Evolutionary conservation across 1,284 basidiomycete genomes (phyloP).

Genomic region (Sporisorium sorghi): DNA sequence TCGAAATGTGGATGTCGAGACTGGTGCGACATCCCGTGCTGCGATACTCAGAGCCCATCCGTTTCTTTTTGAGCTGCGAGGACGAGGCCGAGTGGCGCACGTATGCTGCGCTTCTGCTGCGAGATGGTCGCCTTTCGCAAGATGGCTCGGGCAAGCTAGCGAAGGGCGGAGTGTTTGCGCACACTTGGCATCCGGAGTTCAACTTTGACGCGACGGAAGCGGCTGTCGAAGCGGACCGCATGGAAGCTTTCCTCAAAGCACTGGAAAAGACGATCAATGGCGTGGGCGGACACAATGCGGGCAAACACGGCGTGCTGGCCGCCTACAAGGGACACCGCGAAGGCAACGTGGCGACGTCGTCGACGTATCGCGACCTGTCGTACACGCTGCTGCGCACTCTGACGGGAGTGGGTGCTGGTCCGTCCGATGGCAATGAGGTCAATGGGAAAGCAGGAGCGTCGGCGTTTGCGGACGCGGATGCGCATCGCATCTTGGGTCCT

Average conservation of each 20-base stretch:
- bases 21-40: slow-evolving; percentile 82
- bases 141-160: no score
- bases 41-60: slow-evolving; percentile 81
- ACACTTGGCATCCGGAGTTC: slow-evolving; percentile 84
- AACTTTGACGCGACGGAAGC: slow-evolving; percentile 75
- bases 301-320: slow-evolving; percentile 43
- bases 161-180: slow-evolving; percentile 75
- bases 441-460: slow-evolving; percentile 71
- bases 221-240: slow-evolving; percentile 34
- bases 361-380: slow-evolving; percentile 53
- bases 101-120: slow-evolving; percentile 15
- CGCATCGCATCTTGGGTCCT: slow-evolving; percentile 70
- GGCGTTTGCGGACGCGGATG: slow-evolving; percentile 78
- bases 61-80: slow-evolving; percentile 76
- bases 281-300: slow-evolving; percentile 35
- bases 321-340: slow-evolving; percentile 40
- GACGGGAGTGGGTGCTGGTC: slow-evolving; percentile 46
- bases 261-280: slow-evolving; percentile 54
- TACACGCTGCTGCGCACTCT: slow-evolving; percentile 53
- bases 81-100: slow-evolving; percentile 45
- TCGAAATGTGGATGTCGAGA: slow-evolving; percentile 80
- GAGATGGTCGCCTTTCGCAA: slow-evolving; percentile 6
- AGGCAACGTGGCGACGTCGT: slow-evolving; percentile 27
- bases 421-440: slow-evolving; percentile 9
- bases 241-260: slow-evolving; percentile 45